Conservation (phyloP, 1,139 yeast genomes). For the Suhomyces yuchorum region DNA sequence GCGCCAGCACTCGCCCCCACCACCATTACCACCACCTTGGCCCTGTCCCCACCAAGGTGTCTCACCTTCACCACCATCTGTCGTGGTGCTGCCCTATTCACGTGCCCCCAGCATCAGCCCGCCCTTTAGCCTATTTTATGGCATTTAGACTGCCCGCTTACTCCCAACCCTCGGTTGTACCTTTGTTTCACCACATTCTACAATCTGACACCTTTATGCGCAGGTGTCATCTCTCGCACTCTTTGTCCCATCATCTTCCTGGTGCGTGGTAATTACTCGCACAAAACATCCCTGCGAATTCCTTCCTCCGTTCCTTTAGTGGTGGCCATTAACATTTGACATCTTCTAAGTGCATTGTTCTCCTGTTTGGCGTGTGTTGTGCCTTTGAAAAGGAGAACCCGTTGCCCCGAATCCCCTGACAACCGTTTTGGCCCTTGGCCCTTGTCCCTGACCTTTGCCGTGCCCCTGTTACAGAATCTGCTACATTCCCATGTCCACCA, state of each 20-base stretch:
- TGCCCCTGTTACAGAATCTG: slow-evolving; percentile 1
- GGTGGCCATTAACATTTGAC: neutral
- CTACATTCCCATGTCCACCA: slow-evolving; percentile 11
- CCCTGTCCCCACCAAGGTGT: neutral
- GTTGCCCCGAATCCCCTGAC: neutral
- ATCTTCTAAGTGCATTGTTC: neutral
- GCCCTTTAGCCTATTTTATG: neutral
- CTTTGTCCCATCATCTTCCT: neutral
- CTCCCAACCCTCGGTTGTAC: slow-evolving; percentile 1
- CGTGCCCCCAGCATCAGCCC: neutral
- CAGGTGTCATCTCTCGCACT: neutral
- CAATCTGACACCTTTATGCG: neutral
- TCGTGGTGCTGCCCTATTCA: neutral
- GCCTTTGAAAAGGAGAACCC: neutral
- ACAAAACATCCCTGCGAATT: neutral
- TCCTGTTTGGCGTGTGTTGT: neutral
- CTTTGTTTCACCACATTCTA: slow-evolving; percentile 5
- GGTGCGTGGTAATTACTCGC: neutral
- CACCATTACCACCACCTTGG: neutral
- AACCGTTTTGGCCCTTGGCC: neutral
- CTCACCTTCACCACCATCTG: neutral
- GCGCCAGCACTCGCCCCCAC: neutral
- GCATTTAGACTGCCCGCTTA: neutral
- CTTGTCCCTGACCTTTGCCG: neutral
- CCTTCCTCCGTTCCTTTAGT: slow-evolving; percentile 1